phyloP scores from a whole-genome alignment of 2,329 filamentous ascomycete species.

The Rhynchosporium secalis region DNA sequence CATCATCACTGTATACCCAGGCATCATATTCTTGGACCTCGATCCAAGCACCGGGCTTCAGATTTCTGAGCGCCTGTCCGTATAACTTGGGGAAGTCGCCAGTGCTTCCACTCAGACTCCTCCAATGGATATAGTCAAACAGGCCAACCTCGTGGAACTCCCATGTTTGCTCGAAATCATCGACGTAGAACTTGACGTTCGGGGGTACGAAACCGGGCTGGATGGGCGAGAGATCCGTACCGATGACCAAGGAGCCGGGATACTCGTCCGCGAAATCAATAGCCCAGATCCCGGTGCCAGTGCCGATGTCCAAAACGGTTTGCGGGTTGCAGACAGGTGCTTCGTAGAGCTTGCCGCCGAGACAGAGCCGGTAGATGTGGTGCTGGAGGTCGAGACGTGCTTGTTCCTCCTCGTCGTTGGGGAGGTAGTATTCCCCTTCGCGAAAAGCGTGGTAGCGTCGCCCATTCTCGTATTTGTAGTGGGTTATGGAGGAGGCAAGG shows the following conservation, averaged over 20 bases:
- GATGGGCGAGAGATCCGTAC: slow-evolving; percentile 17
- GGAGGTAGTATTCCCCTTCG: slow-evolving; percentile 19
- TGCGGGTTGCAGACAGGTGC: slow-evolving; percentile 5
- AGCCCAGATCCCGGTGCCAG: not conserved
- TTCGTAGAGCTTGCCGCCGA: slow-evolving; percentile 5
- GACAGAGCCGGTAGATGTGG: slow-evolving; percentile 13
- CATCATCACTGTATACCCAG: slow-evolving; percentile 22
- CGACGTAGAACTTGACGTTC: slow-evolving; percentile 38
- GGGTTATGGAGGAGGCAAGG: slow-evolving; percentile 42
- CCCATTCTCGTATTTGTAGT: slow-evolving; percentile 24
- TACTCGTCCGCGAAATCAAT: slow-evolving; percentile 15
- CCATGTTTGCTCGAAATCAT: slow-evolving; percentile 39
- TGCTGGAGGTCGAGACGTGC: slow-evolving; percentile 13
- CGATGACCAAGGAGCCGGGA: slow-evolving; percentile 1
- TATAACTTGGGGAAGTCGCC: slow-evolving; percentile 18
- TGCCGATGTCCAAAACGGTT: slow-evolving; percentile 12
- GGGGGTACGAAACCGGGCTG: slow-evolving; percentile 30
- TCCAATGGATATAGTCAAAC: slow-evolving; percentile 39
- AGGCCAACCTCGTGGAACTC: slow-evolving; percentile 37
- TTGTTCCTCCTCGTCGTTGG: slow-evolving; percentile 17
- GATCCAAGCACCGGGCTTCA: slow-evolving; percentile 24
- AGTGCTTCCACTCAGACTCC: slow-evolving; percentile 33
- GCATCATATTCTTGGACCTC: slow-evolving; percentile 27
- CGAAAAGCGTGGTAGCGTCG: slow-evolving; percentile 22
- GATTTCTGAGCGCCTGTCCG: slow-evolving; percentile 12